Evolutionary conservation across 495 filamentous ascomycete genomes (phyloP).

Genomic region (Astrocystis sublimbata): DNA sequence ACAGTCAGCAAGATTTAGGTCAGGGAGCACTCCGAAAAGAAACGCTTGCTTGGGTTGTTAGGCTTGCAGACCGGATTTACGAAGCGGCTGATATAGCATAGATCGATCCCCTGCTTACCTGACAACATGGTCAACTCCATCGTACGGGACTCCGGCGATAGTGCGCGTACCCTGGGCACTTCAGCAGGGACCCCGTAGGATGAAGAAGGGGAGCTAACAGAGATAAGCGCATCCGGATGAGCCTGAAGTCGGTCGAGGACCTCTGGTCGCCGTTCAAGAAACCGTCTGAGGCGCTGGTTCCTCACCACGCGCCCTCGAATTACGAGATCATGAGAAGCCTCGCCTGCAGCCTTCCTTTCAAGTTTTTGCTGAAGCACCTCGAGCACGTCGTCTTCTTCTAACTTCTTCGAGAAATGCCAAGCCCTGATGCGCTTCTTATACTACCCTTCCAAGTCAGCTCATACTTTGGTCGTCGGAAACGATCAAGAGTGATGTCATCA

Average conservation of each 20-base stretch:
- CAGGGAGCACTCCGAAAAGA: not conserved
- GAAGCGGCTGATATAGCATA: not conserved
- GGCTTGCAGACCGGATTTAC: not conserved
- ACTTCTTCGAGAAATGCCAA: slow-evolving; percentile 22
- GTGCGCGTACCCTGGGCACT: slow-evolving; percentile 11
- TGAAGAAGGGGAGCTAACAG: slow-evolving; percentile 8
- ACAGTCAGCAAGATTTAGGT: slow-evolving; percentile 10
- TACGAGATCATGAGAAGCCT: slow-evolving; percentile 4
- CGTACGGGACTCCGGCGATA: slow-evolving; percentile 14
- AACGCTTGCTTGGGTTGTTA: not conserved
- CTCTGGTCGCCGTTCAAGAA: slow-evolving; percentile 17
- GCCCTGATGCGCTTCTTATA: slow-evolving; percentile 22
- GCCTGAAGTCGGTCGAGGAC: slow-evolving; percentile 14
- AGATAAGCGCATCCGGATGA: not conserved
- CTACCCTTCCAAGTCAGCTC: slow-evolving; percentile 9
- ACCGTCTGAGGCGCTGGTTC: slow-evolving; percentile 19
- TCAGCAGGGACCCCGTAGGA: not conserved
- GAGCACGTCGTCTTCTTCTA: slow-evolving; percentile 19
- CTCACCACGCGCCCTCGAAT: slow-evolving; percentile 20
- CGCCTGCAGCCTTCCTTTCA: slow-evolving; percentile 15
- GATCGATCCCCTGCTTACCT: slow-evolving; percentile 12
- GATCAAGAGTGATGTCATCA: slow-evolving; percentile 1
- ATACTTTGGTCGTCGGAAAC: not conserved
- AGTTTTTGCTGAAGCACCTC: slow-evolving; percentile 18
- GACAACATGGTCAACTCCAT: slow-evolving; percentile 17